Percentiles rank a stretch among this genome's conserved stretches.
These are phyloP conservation scores for Termitomyces sp. DNA, from an alignment of 768 basidiomycete species.

Conservation along the genomic window DNA sequence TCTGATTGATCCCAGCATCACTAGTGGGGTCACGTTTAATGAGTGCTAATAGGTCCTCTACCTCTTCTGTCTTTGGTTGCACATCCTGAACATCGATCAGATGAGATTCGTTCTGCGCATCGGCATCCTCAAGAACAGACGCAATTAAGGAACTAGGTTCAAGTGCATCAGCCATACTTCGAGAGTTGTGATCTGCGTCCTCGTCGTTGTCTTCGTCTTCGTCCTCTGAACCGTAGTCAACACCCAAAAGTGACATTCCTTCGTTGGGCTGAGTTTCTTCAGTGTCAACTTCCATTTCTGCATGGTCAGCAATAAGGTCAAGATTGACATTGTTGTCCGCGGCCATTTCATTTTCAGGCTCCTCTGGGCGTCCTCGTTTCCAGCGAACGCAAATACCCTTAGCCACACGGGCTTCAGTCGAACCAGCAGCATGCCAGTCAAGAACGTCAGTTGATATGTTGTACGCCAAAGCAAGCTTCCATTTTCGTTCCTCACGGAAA, in stretches of 20 bases:
- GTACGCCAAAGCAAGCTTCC: constrained; percentile 86
- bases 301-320: constrained; percentile 14
- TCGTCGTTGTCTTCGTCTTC: constrained; percentile 62
- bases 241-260: constrained; percentile 32
- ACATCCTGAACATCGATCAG: constrained; percentile 22
- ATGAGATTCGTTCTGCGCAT: constrained; percentile 20
- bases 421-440: constrained; percentile 80
- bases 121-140: constrained; percentile 48
- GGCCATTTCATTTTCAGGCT: constrained; percentile 31
- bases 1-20: constrained; percentile 6
- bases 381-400: constrained; percentile 68
- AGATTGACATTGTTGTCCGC: constrained; percentile 21
- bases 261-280: constrained; percentile 13
- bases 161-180: constrained; percentile 55
- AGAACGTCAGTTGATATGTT: constrained; percentile 78
- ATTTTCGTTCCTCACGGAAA: constrained; percentile 90
- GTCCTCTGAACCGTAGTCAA: constrained; percentile 64
- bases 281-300: constrained; percentile 24
- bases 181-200: constrained; percentile 52
- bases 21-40: constrained; percentile 5
- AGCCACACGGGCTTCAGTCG: constrained; percentile 57
- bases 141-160: constrained; percentile 52
- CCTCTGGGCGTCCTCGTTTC: constrained; percentile 40
- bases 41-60: constrained; percentile 52
- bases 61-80: constrained; percentile 41